Percentiles rank a stretch among this genome's conserved stretches.
Evolutionary conservation across 2,329 filamentous ascomycete genomes (phyloP).

Genomic region (Ophiognomonia clavigignenti-juglandacearum): DNA sequence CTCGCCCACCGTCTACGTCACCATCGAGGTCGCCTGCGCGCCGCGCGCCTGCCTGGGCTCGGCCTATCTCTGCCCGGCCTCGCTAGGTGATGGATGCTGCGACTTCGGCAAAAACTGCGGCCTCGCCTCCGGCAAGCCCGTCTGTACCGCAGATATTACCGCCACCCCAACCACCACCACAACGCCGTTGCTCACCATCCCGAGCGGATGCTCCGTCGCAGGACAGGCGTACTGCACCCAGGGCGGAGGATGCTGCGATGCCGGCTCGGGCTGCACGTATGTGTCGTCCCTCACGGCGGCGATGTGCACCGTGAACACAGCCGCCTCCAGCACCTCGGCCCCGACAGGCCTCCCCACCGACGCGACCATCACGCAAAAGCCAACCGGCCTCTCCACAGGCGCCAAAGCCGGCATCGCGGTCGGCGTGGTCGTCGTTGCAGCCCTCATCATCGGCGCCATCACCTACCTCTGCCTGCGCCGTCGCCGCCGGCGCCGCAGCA

Average conservation of each 20-base stretch:
- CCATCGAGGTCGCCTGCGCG: conserved; percentile 23
- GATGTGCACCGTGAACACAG: no score
- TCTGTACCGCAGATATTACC: conserved; percentile 19
- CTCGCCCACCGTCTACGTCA: no score
- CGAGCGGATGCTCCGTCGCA: no score
- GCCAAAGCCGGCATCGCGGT: conserved; percentile 55
- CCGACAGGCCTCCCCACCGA: conserved; percentile 27
- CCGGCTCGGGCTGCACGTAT: no score
- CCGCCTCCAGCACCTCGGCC: conserved; percentile 26
- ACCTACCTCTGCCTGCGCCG: conserved; percentile 44
- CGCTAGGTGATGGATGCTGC: conserved; percentile 26
- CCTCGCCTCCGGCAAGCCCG: conserved; percentile 24
- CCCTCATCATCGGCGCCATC: conserved; percentile 35
- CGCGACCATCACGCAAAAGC: conserved; percentile 15
- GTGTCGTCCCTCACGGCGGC: no score
- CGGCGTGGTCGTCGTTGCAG: conserved; percentile 41
- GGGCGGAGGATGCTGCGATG: no score
- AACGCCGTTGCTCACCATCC: no score
- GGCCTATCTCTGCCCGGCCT: conserved; percentile 27
- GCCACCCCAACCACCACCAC: conserved; percentile 19
- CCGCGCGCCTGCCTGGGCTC: conserved; percentile 25
- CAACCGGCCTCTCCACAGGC: conserved; percentile 34
- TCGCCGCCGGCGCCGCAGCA: conserved; percentile 24
- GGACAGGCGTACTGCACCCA: no score
- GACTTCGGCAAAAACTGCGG: conserved; percentile 38